Evolutionary conservation across 495 filamentous ascomycete species (phyloP).

Genomic region (Penicillium bialowiezense): DNA sequence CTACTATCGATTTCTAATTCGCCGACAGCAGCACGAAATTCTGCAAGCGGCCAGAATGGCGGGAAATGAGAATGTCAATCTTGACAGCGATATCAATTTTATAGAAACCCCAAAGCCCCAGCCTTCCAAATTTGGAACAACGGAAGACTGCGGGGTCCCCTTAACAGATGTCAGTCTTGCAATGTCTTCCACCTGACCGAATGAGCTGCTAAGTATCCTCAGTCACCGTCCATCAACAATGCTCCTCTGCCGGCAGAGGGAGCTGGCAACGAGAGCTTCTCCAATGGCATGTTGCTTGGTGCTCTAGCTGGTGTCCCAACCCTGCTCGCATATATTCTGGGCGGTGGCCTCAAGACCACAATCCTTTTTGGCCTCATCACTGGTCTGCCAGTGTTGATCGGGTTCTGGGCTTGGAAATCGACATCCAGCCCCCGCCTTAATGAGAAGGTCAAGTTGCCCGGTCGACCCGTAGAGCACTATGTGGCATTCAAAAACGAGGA

Average conservation of each 20-base stretch:
- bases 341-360: slow-evolving; percentile 68
- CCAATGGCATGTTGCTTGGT: slow-evolving; percentile 58
- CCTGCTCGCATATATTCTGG: slow-evolving; percentile 65
- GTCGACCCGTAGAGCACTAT: slow-evolving; percentile 62
- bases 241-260: slow-evolving; percentile 76
- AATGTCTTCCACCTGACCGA: background rate
- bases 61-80: slow-evolving; percentile 8
- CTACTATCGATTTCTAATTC: background rate
- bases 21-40: no score
- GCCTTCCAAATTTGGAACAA: slow-evolving; percentile 52
- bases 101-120: slow-evolving; percentile 71
- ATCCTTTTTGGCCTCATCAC: slow-evolving; percentile 68
- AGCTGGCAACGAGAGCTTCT: slow-evolving; percentile 66
- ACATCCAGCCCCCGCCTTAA: slow-evolving; percentile 68
- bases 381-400: slow-evolving; percentile 63
- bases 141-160: slow-evolving; percentile 68
- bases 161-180: slow-evolving; percentile 58
- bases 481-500: slow-evolving; percentile 58
- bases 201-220: slow-evolving; percentile 25
- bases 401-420: slow-evolving; percentile 69
- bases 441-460: slow-evolving; percentile 68
- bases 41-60: background rate
- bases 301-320: slow-evolving; percentile 59
- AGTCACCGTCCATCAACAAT: slow-evolving; percentile 76
- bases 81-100: slow-evolving; percentile 62